Evolutionary conservation across 202 grass and related monocot species (phyloP).

Genomic region (Carex arenaria): DNA sequence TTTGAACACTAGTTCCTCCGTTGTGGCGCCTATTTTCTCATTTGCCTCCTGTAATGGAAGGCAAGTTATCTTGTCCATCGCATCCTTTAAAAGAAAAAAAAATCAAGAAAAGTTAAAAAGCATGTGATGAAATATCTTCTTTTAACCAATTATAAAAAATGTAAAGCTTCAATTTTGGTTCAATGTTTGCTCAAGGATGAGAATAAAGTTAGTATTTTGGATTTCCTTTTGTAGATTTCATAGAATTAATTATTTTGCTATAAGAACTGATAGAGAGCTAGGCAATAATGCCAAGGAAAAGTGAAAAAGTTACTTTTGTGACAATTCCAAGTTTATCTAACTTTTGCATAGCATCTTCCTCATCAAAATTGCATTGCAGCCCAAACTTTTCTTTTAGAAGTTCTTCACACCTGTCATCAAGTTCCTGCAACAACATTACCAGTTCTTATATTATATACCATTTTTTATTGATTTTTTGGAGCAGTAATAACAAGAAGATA

Average conservation of each 20-base stretch:
- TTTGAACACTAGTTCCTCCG: not conserved
- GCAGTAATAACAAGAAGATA: not conserved
- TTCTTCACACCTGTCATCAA: constrained; percentile 32
- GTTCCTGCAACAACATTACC: constrained; percentile 6
- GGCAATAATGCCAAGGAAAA: not conserved
- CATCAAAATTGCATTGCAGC: constrained; percentile 37
- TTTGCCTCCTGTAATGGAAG: not conserved
- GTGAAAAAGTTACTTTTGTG: constrained; percentile 22
- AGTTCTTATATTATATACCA: not conserved
- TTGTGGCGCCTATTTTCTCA: constrained; percentile 12
- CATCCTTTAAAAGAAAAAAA: not conserved
- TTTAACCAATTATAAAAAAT: not conserved
- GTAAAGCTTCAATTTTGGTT: not conserved
- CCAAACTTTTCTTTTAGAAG: constrained; percentile 33
- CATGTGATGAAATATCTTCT: not conserved
- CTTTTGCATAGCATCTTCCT: constrained; percentile 34
- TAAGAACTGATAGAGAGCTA: not conserved
- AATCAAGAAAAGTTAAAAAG: not conserved
- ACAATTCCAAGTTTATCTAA: constrained; percentile 34
- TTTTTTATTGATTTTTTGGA: not conserved
- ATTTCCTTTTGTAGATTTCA: no score
- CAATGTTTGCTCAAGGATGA: no score
- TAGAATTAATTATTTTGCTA: no score
- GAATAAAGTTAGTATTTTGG: no score
- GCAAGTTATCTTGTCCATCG: not conserved